Percentiles rank a stretch among this genome's conserved stretches.
phyloP scores from a whole-genome alignment of 345 rosid species.

The Linum usitatissimum region DNA sequence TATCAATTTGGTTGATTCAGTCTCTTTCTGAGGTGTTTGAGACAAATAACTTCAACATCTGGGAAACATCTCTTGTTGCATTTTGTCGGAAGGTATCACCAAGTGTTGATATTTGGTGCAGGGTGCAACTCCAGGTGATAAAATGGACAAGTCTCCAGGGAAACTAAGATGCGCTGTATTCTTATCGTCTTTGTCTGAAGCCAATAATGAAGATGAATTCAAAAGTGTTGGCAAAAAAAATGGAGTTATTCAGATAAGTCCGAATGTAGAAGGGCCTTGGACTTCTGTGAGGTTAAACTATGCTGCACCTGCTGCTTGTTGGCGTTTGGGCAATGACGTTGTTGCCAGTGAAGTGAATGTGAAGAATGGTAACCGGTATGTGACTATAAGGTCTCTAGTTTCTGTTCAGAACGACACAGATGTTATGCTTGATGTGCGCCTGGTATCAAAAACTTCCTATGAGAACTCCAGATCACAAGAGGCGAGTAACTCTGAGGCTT shows the following conservation, averaged over 20 bases:
- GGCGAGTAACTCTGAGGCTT: conserved; percentile 20
- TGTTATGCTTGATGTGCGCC: conserved; percentile 55
- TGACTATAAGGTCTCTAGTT: conserved; percentile 79
- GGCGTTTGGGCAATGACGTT: conserved; percentile 84
- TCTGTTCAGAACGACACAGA: conserved; percentile 62
- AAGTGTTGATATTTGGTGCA: conserved; percentile 24
- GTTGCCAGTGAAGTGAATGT: conserved; percentile 91
- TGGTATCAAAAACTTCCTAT: conserved; percentile 36
- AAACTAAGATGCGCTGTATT: conserved; percentile 68
- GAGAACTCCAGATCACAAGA: conserved; percentile 19
- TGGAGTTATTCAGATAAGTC: conserved; percentile 90
- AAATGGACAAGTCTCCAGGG: conserved; percentile 29
- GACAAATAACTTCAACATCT: neutral
- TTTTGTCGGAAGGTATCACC: neutral
- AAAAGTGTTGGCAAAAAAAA: conserved; percentile 33
- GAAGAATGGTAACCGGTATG: conserved; percentile 69
- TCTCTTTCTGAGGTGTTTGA: neutral
- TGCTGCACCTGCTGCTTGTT: conserved; percentile 97
- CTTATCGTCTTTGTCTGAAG: conserved; percentile 44
- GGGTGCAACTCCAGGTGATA: conserved; percentile 31
- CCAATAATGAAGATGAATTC: conserved; percentile 31
- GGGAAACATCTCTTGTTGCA: neutral
- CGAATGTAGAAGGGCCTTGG: conserved; percentile 89
- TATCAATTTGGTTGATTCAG: neutral
- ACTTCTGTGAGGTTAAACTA: conserved; percentile 84